A percentile compares a stretch with the other conserved stretches of the same genome.
Conservation (phyloP, 2,329 filamentous ascomycete genomes). For the Fusarium stilboides region DNA sequence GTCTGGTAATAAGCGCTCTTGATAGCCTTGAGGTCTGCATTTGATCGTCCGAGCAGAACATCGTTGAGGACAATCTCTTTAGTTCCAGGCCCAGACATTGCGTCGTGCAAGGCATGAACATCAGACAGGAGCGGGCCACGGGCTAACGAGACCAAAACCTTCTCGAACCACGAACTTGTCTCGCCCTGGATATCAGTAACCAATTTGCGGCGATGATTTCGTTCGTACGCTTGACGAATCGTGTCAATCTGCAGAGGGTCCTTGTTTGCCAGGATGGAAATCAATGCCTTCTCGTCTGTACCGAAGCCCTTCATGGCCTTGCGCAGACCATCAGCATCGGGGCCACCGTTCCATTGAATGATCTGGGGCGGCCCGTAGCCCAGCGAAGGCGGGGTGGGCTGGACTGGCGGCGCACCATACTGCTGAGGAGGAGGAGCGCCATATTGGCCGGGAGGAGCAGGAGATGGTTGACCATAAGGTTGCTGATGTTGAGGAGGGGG, state of each 20-base stretch:
- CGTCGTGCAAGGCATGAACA: conserved; percentile 77
- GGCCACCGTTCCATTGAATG: conserved; percentile 77
- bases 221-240: conserved; percentile 76
- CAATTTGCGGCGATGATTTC: conserved; percentile 76
- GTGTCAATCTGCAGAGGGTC: conserved; percentile 84
- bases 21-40: conserved; percentile 90
- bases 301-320: conserved; percentile 95
- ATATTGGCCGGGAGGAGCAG: conserved; percentile 51
- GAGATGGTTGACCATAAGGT: conserved; percentile 45
- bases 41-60: conserved; percentile 84
- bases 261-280: conserved; percentile 77
- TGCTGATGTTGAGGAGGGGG: conserved; percentile 54
- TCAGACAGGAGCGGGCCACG: conserved; percentile 87
- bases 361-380: conserved; percentile 83
- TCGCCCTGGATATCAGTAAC: conserved; percentile 84
- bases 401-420: conserved; percentile 59
- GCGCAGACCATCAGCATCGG: conserved; percentile 80
- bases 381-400: conserved; percentile 75
- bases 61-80: conserved; percentile 91
- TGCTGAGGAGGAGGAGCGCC: conserved; percentile 53
- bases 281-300: conserved; percentile 85
- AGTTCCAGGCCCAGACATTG: conserved; percentile 85
- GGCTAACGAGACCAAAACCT: conserved; percentile 80
- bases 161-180: conserved; percentile 80
- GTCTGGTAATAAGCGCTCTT: conserved; percentile 81